Conservation (phyloP, 2,329 filamentous ascomycete species). For the Talaromyces sp. region DNA sequence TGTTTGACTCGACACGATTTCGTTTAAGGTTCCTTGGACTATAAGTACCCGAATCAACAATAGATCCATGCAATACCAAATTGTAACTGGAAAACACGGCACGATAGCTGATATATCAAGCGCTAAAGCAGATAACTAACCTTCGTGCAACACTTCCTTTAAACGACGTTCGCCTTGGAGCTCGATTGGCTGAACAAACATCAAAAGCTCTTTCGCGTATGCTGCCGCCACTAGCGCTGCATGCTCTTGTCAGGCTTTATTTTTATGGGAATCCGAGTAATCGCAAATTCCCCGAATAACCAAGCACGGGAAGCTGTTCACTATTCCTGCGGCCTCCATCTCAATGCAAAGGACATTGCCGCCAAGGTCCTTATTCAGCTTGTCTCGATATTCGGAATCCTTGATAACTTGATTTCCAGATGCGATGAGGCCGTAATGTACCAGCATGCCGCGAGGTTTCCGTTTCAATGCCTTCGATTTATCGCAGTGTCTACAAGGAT, state of each 20-base stretch:
- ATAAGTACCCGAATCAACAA: not conserved
- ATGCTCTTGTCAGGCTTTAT: conserved; percentile 19
- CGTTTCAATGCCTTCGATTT: not conserved
- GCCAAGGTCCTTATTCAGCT: not conserved
- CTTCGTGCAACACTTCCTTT: not conserved
- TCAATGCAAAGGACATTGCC: not conserved
- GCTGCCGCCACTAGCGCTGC: conserved; percentile 18
- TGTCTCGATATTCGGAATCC: conserved; percentile 18
- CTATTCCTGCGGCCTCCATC: conserved; percentile 16
- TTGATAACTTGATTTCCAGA: conserved; percentile 23
- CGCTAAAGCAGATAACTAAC: not conserved
- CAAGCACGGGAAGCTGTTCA: conserved; percentile 19
- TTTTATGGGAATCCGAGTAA: conserved; percentile 22
- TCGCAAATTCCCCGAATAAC: conserved; percentile 22
- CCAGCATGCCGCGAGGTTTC: not conserved
- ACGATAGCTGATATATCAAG: too few species aligned
- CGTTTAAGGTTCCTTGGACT: not conserved
- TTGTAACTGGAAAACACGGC: not conserved
- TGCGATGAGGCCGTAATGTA: conserved; percentile 26
- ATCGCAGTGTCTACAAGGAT: not conserved
- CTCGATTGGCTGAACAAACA: not conserved
- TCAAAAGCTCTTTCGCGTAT: conserved; percentile 19
- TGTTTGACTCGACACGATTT: not conserved
- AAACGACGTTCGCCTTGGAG: not conserved
- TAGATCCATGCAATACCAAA: not conserved